Evolutionary conservation across 495 filamentous ascomycete species (phyloP), one percentile per base, ranked within the genome.

Genomic region (Cercophora samala): DNA sequence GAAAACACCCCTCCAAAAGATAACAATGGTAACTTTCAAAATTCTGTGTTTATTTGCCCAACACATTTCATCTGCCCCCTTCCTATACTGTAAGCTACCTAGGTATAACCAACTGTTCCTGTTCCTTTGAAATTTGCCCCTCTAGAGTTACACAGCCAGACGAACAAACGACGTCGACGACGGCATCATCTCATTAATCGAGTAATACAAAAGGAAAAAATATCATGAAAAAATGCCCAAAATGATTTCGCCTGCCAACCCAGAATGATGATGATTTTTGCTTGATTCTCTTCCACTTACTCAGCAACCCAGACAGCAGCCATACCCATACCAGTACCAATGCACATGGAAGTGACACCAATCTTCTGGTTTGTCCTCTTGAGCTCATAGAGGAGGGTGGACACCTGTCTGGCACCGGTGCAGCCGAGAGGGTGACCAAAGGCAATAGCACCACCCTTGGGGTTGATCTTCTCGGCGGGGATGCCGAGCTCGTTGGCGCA

Each of bases 371-470:
- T 86, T 37, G 83, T 93, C 70, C 95, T 83, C 81, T 85, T 88
- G 66, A 99, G 79, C 85, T 97, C 96, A 66, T 88, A 93, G 67
- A 99, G 80, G 68, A 99, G 78, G 8, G 95, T 99, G 74, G 89
- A 90, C 53, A 99, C 90, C 85, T 98, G 96, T 70, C 95, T 85
- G 13, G 95, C 91, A 42, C 95, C 95, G 0, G 95, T 99, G 78
- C 92, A 96, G 46, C 95, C 95, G 21, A 99, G 85, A 6, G 95
- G 95, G 84, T 99, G 95, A 5, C 95, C 95, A 73, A 98, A 97
- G n/a, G 95, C 95, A 76, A 99, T 99, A 26, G 96, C 96, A 64
- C 95, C 93, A 63, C 95, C 95, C 85, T 97, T 97, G 54, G 94
- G 95, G 83, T 99, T 99, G 72, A 98, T 86, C 85, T 97, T 96